Conservation (phyloP, 768 basidiomycete species). For the Auriscalpium microsporum region DNA sequence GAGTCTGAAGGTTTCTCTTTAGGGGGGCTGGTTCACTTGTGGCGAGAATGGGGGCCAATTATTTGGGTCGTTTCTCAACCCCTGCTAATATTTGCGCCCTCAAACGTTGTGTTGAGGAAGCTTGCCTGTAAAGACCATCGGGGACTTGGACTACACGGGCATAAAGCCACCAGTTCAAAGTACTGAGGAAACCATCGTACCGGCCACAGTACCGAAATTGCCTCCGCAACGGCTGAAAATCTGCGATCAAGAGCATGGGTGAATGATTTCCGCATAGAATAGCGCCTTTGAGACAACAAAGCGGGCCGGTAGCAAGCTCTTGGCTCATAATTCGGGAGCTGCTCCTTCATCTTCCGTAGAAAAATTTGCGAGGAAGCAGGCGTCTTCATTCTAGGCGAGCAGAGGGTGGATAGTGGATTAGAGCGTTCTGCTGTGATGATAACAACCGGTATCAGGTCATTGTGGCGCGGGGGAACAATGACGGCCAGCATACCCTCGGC, state of each 20-base stretch:
- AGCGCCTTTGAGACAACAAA: slow-evolving; percentile 72
- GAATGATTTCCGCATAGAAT: slow-evolving; percentile 82
- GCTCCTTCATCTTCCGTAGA: slow-evolving; percentile 44
- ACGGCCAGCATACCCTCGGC: slow-evolving; percentile 18
- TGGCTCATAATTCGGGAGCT: slow-evolving; percentile 65
- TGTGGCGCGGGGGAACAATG: not conserved
- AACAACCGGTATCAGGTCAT: not conserved
- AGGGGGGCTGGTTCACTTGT: slow-evolving; percentile 56
- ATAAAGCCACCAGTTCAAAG: too few relatives aligned
- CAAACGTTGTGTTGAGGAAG: slow-evolving; percentile 65
- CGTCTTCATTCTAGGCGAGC: slow-evolving; percentile 1
- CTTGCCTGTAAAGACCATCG: slow-evolving; percentile 76
- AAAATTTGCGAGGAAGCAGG: slow-evolving; percentile 32
- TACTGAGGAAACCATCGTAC: slow-evolving; percentile 33
- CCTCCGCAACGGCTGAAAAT: slow-evolving; percentile 75
- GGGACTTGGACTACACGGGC: slow-evolving; percentile 59
- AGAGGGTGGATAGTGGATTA: not conserved
- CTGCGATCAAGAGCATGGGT: slow-evolving; percentile 69
- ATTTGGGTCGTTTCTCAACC: slow-evolving; percentile 75
- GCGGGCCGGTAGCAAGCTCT: slow-evolving; percentile 81
- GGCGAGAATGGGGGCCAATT: slow-evolving; percentile 58
- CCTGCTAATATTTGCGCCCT: slow-evolving; percentile 51
- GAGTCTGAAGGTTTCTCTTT: slow-evolving; percentile 48
- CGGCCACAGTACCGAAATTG: slow-evolving; percentile 66
- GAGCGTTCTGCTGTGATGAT: not conserved